Evolutionary conservation across 2,329 filamentous ascomycete species (phyloP), one percentile per base, ranked within the genome.

Genomic region (Colletotrichum gloeosporioides): DNA sequence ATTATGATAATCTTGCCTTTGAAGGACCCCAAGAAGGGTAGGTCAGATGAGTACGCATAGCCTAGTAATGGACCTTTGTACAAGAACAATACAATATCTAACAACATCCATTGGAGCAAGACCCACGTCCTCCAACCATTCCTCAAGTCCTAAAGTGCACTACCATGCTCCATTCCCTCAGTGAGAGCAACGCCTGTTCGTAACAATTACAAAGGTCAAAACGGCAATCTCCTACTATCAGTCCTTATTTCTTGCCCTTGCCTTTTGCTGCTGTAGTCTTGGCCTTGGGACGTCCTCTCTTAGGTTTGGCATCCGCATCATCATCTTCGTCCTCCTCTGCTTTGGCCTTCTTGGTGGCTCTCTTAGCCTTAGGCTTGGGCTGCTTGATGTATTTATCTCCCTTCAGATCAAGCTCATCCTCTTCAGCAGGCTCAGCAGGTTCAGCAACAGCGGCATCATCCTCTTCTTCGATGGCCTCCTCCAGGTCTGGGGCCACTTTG

Each of bases 321-420:
- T 87, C 89, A 1, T 88, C 89, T 22, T 86, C 87, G 8, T 90
- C 89, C n/a, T 87, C 88, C 15, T 83, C 85, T 36, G 84, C 86
- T 72, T 88, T 89, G 61, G 77, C 85, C 68, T 65, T 82, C 77
- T 31, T 83, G 80, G 65, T 78, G 1, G 84, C 77, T 78, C 87
- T 88, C 81, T 88, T 88, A n/a, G 85, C 81, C 8, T 92, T 92
- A 6, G 85, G 92, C 89, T 98, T 98, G 15, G 96, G 95, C 82
- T 94, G 91, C 84, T 97, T 98, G 83, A 99, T 96, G 82, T 98
- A 98, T 85, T 98, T 99, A 86, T 99, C 97, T 83, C 96, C 98
- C 82, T 94, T 95, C 68, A 99, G 84, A 82, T 98, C 95, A n/a
- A 93, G 87, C 69, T 96, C 94, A 15, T 95, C 93, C 0, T 95